These are phyloP conservation scores for Paraconiothyrium brasiliense DNA, from an alignment of 2,329 filamentous ascomycete species.

Conservation along the genomic window DNA sequence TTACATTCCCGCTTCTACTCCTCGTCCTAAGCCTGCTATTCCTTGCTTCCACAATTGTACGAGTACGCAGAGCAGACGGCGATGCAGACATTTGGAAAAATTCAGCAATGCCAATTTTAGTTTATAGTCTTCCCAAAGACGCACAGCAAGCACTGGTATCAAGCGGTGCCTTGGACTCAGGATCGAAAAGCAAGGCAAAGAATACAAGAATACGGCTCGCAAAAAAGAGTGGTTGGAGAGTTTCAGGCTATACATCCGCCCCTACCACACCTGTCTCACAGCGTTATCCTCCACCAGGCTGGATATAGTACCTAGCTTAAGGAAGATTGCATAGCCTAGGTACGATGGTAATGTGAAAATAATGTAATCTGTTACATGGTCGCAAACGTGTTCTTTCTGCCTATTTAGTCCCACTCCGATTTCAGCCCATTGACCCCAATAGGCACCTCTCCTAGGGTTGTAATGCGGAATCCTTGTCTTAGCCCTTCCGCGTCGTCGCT, in stretches of 20 bases:
- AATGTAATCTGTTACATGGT: too few relatives aligned
- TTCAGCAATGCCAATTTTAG: constrained; percentile 39
- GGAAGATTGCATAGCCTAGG: not conserved
- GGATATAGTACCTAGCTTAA: not conserved
- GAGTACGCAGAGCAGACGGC: constrained; percentile 25
- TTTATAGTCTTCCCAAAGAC: constrained; percentile 37
- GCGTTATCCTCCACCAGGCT: not conserved
- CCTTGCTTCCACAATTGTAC: constrained; percentile 33
- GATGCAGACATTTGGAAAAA: constrained; percentile 39
- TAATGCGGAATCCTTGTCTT: constrained; percentile 38
- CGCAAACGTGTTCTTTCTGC: not conserved
- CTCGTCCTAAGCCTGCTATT: constrained; percentile 34
- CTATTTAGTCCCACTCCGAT: constrained; percentile 29
- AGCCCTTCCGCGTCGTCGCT: constrained; percentile 33
- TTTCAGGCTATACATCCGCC: constrained; percentile 23
- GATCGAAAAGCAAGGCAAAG: constrained; percentile 6
- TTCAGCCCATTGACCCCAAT: constrained; percentile 30
- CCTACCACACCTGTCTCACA: not conserved
- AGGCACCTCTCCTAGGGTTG: constrained; percentile 33
- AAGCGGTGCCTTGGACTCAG: not conserved
- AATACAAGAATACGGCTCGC: constrained; percentile 26
- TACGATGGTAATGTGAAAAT: too few relatives aligned
- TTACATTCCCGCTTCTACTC: constrained; percentile 34
- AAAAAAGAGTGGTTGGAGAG: constrained; percentile 28
- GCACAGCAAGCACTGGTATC: constrained; percentile 14